phyloP scores from a whole-genome alignment of 2,329 filamentous ascomycete genomes.

The Aspergillus sp. region DNA sequence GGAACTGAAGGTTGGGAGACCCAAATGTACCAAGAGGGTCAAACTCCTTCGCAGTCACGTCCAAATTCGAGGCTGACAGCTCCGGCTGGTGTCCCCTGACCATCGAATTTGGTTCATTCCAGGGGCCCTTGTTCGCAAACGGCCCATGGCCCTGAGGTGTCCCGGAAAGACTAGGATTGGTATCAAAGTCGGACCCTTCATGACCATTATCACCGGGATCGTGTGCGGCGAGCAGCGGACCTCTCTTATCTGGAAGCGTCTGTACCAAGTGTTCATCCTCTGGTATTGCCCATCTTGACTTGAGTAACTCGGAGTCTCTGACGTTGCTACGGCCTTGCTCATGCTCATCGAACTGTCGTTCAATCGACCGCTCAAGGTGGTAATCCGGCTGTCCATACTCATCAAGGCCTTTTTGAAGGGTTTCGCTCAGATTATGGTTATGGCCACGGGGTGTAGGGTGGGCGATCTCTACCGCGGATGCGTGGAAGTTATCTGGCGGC shows the following conservation, averaged over 20 bases:
- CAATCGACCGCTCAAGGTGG: slow-evolving; percentile 69
- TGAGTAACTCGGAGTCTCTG: slow-evolving; percentile 20
- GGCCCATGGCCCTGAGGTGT: slow-evolving; percentile 42
- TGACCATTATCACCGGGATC: slow-evolving; percentile 27
- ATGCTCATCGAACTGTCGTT: slow-evolving; percentile 68
- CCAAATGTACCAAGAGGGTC: slow-evolving; percentile 49
- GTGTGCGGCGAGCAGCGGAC: slow-evolving; percentile 26
- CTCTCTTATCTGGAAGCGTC: slow-evolving; percentile 18
- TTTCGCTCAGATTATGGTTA: slow-evolving; percentile 62
- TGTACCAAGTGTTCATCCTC: slow-evolving; percentile 19
- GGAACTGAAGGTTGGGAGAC: slow-evolving; percentile 36
- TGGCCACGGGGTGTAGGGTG: slow-evolving; percentile 53
- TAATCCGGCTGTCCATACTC: slow-evolving; percentile 60
- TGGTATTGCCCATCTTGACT: slow-evolving; percentile 30
- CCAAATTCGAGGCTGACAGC: slow-evolving; percentile 66
- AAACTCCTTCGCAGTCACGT: slow-evolving; percentile 83
- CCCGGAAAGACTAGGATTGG: slow-evolving; percentile 62
- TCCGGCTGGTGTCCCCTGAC: slow-evolving; percentile 52
- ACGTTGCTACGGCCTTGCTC: slow-evolving; percentile 40
- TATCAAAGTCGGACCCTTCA: slow-evolving; percentile 59
- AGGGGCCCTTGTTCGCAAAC: slow-evolving; percentile 20
- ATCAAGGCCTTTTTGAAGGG: slow-evolving; percentile 73
- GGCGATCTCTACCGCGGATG: slow-evolving; percentile 43
- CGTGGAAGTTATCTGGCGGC: slow-evolving; percentile 32
- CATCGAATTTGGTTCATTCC: slow-evolving; percentile 27